Evolutionary conservation across 768 basidiomycete species (phyloP).

Genomic region (Pleurotus tuber-regium): DNA sequence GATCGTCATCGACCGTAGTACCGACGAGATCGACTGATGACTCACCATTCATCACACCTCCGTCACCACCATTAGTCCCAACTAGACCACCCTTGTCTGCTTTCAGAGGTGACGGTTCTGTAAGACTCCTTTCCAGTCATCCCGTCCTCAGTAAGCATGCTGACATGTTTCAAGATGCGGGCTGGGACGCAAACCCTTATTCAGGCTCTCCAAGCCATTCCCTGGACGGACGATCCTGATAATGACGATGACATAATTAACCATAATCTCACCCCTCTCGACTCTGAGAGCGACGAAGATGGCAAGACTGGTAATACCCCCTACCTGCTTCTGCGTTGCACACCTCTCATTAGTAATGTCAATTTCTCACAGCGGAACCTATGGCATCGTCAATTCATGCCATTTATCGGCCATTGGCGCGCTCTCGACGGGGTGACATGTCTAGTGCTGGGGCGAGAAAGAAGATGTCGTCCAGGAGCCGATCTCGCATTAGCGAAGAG

Average conservation of each 20-base stretch:
- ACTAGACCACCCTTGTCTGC: slow-evolving; percentile 45
- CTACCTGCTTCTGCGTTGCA: not conserved
- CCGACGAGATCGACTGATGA: slow-evolving; percentile 35
- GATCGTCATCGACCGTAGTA: slow-evolving; percentile 12
- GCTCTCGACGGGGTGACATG: slow-evolving; percentile 47
- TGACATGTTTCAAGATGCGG: slow-evolving; percentile 58
- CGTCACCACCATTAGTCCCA: slow-evolving; percentile 53
- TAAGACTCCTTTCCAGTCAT: slow-evolving; percentile 31
- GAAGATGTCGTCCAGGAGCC: slow-evolving; percentile 15
- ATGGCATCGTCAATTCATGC: slow-evolving; percentile 87
- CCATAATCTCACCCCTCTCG: slow-evolving; percentile 38
- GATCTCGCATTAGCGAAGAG: slow-evolving; percentile 27
- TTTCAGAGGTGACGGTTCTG: slow-evolving; percentile 71
- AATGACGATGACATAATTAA: slow-evolving; percentile 60
- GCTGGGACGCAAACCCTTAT: slow-evolving; percentile 87
- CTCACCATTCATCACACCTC: slow-evolving; percentile 71
- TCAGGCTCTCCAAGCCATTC: slow-evolving; percentile 83
- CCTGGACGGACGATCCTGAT: slow-evolving; percentile 69
- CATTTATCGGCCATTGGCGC: slow-evolving; percentile 79
- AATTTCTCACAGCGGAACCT: slow-evolving; percentile 33
- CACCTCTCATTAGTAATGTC: not conserved
- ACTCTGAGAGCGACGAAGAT: slow-evolving; percentile 70
- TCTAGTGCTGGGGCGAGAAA: slow-evolving; percentile 20
- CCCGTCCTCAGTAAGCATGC: slow-evolving; percentile 10
- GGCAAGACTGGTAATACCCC: slow-evolving; percentile 34